Evolutionary conservation across 2,329 filamentous ascomycete species (phyloP).

Genomic region (Colletotrichum cereale): DNA sequence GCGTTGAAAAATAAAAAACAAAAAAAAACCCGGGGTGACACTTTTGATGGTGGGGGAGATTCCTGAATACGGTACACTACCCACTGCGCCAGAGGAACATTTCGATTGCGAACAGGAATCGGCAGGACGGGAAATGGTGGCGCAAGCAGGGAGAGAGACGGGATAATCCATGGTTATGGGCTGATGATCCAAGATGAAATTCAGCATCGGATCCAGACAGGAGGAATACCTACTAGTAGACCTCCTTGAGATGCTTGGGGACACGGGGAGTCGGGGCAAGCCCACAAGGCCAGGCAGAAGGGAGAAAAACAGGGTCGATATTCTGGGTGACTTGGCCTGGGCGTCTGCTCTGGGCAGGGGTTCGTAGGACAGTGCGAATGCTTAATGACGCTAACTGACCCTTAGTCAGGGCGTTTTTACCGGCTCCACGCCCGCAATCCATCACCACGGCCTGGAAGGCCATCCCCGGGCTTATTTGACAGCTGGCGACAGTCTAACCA

Average conservation of each 20-base stretch:
- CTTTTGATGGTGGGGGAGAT: background rate
- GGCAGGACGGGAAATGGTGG: background rate
- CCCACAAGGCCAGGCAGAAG: background rate
- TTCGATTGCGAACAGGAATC: background rate
- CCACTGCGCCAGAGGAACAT: background rate
- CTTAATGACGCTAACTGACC: conserved; percentile 1
- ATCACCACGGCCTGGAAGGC: background rate
- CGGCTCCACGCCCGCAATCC: conserved; percentile 25
- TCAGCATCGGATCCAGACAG: background rate
- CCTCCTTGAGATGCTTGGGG: background rate
- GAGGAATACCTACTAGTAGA: too few species aligned
- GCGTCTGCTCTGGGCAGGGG: conserved; percentile 25
- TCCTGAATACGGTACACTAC: background rate
- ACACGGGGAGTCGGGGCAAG: conserved; percentile 1
- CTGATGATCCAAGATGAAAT: background rate
- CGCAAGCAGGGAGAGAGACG: background rate
- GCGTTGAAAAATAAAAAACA: background rate
- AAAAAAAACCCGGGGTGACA: too few species aligned
- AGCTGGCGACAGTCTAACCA: background rate
- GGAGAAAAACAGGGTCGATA: background rate
- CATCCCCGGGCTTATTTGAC: conserved; percentile 16
- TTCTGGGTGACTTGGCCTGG: conserved; percentile 27
- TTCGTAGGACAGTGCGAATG: background rate
- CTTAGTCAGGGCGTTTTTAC: conserved; percentile 8
- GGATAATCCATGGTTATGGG: background rate